These are phyloP conservation scores for Lagenaria siceraria DNA, from an alignment of 306 rosid genomes.

Conservation along the genomic window DNA sequence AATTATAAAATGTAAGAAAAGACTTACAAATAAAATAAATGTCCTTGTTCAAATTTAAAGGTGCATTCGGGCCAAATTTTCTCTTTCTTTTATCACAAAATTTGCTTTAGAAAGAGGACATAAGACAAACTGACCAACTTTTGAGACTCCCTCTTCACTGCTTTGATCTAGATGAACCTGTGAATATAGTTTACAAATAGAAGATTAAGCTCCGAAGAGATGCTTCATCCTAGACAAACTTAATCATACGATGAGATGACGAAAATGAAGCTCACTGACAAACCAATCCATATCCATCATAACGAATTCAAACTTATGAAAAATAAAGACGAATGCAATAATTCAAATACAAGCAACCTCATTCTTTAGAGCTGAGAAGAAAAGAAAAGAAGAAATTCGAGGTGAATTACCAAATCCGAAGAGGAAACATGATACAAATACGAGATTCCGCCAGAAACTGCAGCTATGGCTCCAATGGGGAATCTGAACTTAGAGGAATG, in stretches of 20 bases:
- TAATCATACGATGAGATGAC: not conserved
- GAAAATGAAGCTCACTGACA: not conserved
- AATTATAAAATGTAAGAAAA: not conserved
- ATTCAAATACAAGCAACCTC: not conserved
- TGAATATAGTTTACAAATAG: constrained; percentile 1
- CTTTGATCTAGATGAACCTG: constrained; percentile 42
- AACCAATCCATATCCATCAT: not conserved
- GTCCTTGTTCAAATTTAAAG: not conserved
- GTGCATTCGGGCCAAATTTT: not conserved
- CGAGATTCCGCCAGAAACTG: constrained; percentile 77
- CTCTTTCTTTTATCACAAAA: not conserved
- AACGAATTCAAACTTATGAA: not conserved
- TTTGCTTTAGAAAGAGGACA: not conserved
- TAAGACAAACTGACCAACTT: constrained; percentile 33
- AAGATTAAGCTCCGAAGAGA: not conserved
- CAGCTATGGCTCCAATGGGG: constrained; percentile 64
- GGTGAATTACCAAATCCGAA: constrained; percentile 39
- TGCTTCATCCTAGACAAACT: not conserved
- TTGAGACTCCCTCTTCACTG: constrained; percentile 27
- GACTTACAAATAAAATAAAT: not conserved
- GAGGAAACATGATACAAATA: constrained; percentile 46
- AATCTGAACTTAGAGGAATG: constrained; percentile 22
- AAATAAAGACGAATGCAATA: not conserved
- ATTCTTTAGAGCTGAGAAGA: not conserved
- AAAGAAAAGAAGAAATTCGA: not conserved